Conservation (phyloP, 495 filamentous ascomycete genomes). For the Aspergillus steynii region DNA sequence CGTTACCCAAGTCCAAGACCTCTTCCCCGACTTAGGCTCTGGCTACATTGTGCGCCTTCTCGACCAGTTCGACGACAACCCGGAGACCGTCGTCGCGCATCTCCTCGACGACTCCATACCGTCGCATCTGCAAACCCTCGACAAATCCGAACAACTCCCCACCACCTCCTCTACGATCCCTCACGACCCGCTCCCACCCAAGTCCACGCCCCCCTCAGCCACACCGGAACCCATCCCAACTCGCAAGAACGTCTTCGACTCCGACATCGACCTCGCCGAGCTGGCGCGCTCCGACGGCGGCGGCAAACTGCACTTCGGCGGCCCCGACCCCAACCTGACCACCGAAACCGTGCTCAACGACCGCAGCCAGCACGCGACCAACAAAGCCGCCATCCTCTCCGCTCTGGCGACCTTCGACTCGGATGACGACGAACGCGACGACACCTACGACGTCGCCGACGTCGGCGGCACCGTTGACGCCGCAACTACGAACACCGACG, state of each 20-base stretch:
- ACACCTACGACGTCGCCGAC: conserved; percentile 91
- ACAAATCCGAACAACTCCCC: conserved; percentile 44
- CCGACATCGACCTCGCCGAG: conserved; percentile 75
- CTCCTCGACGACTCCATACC: conserved; percentile 83
- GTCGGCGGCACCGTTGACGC: conserved; percentile 84
- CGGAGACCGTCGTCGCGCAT: conserved; percentile 78
- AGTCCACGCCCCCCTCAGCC: conserved; percentile 38
- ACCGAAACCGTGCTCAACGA: conserved; percentile 62
- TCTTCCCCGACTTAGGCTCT: conserved; percentile 87
- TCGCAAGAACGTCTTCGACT: conserved; percentile 70
- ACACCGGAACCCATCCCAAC: conserved; percentile 27
- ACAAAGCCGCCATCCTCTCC: conserved; percentile 87
- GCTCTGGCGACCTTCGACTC: conserved; percentile 89
- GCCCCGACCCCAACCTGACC: conserved; percentile 59
- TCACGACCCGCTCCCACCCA: conserved; percentile 38
- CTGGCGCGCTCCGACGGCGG: conserved; percentile 52
- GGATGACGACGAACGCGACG: conserved; percentile 95
- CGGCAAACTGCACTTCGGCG: conserved; percentile 70
- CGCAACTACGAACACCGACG: conserved; percentile 41
- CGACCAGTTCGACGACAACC: conserved; percentile 73
- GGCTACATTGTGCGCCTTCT: conserved; percentile 79
- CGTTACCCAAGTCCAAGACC: conserved; percentile 83
- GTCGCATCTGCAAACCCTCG: conserved; percentile 39
- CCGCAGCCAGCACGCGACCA: conserved; percentile 54
- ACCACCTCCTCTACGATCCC: conserved; percentile 19